Conservation (phyloP, 495 filamentous ascomycete genomes). For the Haplographium delicatum region DNA sequence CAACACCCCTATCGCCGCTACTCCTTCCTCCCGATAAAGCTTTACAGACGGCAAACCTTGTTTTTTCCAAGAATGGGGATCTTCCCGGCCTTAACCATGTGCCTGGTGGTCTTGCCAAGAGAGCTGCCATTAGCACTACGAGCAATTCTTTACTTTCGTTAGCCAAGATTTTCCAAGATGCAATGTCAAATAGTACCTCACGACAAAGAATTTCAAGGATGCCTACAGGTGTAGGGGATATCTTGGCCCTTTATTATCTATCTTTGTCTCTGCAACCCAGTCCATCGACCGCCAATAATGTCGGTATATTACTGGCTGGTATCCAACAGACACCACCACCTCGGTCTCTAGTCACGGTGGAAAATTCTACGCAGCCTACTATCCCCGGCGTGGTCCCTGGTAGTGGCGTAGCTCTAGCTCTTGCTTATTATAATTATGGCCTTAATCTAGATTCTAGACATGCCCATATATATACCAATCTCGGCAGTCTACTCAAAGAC, state of each 20-base stretch:
- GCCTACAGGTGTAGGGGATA: conserved; percentile 80
- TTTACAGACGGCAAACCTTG: conserved; percentile 74
- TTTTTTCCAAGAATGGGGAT: conserved; percentile 66
- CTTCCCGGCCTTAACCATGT: conserved; percentile 81
- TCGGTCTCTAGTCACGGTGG: conserved; percentile 27
- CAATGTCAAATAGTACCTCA: conserved; percentile 76
- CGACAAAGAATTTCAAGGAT: conserved; percentile 51
- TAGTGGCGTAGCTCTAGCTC: conserved; percentile 80
- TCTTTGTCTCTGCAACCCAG: conserved; percentile 93
- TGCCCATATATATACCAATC: conserved; percentile 96
- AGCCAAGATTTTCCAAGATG: conserved; percentile 97
- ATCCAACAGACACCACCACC: conserved; percentile 71
- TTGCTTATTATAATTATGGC: conserved; percentile 94
- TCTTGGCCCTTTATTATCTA: conserved; percentile 91
- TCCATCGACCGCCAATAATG: conserved; percentile 97
- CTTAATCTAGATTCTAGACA: conserved; percentile 79
- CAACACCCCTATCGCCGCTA: conserved; percentile 51
- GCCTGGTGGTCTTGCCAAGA: conserved; percentile 63
- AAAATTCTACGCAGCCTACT: conserved; percentile 30
- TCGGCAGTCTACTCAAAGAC: conserved; percentile 93
- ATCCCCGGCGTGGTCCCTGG: conserved; percentile 81
- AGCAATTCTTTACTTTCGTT: conserved; percentile 94
- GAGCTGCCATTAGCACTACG: conserved; percentile 83
- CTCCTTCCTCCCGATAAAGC: conserved; percentile 81
- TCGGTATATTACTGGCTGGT: conserved; percentile 91